Conservation (phyloP, 2,329 filamentous ascomycete species). For the Phaeoacremonium minimum region DNA sequence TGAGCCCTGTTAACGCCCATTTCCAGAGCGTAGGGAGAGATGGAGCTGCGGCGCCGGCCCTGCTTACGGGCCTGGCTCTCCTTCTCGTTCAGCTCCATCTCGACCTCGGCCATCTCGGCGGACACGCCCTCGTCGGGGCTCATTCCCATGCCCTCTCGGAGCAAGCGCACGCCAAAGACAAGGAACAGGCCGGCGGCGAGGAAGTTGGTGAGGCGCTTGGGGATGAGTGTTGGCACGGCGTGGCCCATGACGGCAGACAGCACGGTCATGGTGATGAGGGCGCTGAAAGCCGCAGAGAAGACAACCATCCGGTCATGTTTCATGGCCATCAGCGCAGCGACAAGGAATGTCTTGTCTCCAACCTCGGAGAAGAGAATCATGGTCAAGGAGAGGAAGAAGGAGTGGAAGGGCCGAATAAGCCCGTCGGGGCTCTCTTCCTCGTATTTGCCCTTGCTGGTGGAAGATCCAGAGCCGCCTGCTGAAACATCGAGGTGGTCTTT, state of each 20-base stretch:
- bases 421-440: conserved; percentile 46
- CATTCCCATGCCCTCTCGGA: conserved; percentile 87
- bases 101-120: conserved; percentile 98
- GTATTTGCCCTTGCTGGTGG: conserved; percentile 19
- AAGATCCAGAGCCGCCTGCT: conserved; percentile 23
- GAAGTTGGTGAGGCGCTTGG: conserved; percentile 86
- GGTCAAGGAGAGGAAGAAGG: conserved; percentile 84
- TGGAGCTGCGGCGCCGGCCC: conserved; percentile 60
- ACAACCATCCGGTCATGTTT: conserved; percentile 91
- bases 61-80: conserved; percentile 70
- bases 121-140: conserved; percentile 82
- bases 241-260: conserved; percentile 91
- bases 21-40: conserved; percentile 75
- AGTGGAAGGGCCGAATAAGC: conserved; percentile 78
- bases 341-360: conserved; percentile 97
- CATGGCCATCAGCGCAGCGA: conserved; percentile 98
- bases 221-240: conserved; percentile 82
- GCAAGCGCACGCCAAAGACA: conserved; percentile 78
- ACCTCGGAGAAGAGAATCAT: conserved; percentile 98
- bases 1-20: conserved; percentile 61
- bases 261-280: conserved; percentile 89
- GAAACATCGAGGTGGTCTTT: conserved; percentile 58
- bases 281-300: conserved; percentile 90
- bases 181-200: conserved; percentile 83
- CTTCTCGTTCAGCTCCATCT: conserved; percentile 89